phyloP scores from a whole-genome alignment of 139 green algal species.

The Haematococcus lacustris region DNA sequence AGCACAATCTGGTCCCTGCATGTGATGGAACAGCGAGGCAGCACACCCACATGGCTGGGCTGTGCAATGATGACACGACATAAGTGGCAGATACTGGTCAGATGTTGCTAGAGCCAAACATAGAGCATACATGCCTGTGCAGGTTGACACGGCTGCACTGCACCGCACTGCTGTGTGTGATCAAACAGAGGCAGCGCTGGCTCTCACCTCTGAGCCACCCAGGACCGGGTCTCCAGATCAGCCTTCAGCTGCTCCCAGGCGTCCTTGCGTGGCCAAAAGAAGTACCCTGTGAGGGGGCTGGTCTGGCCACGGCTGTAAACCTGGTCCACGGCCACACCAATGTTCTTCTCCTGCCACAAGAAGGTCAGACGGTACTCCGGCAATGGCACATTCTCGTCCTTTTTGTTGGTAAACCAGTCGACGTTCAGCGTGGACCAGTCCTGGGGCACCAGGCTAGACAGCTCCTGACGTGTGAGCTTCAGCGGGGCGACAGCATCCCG shows the following conservation, averaged over 20 bases:
- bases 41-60: no score
- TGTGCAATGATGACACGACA: no score
- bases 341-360: slow-evolving; percentile 83
- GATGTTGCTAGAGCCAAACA: no score
- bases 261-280: slow-evolving; percentile 83
- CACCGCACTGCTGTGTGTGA: no score
- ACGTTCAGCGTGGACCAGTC: slow-evolving; percentile 47
- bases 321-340: slow-evolving; percentile 80
- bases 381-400: slow-evolving; percentile 36
- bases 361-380: slow-evolving; percentile 71
- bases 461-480: slow-evolving; percentile 33
- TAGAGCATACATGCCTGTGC: no score
- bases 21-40: no score
- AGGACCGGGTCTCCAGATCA: slow-evolving; percentile 63
- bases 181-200: no score
- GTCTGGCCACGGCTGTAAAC: slow-evolving; percentile 55
- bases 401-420: slow-evolving; percentile 46
- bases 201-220: slow-evolving; percentile 62
- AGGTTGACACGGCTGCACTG: no score
- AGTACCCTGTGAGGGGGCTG: slow-evolving; percentile 84
- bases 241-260: slow-evolving; percentile 86
- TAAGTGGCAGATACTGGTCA: no score
- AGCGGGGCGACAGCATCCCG: slow-evolving; percentile 1
- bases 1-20: slow-evolving; percentile 64
- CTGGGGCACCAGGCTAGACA: slow-evolving; percentile 30